Base-by-base conservation (phyloP, 345 rosid species). In the Ceriops tagal region DNA sequence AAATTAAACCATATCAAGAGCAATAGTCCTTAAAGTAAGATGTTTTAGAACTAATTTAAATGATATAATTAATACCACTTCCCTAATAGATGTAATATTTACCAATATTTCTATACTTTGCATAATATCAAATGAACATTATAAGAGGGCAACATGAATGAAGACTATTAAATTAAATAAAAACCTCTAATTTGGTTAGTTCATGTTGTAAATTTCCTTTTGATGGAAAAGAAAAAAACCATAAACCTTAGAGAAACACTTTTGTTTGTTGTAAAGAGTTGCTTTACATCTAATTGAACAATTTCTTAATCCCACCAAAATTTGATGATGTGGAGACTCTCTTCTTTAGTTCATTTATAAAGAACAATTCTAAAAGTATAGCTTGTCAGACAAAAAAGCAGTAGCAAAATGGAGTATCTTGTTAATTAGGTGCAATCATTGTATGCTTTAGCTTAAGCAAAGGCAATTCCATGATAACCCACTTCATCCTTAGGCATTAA, bases 381-480 rank as follows among this genome's bases (percentile, higher is more conserved):
- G 6, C 97, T 61, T 82, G 10, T 75, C 81, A 0, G 99, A 85
- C 79, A 90, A 80, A 67, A 95, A 85, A 31, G 18, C 66, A 58
- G 83, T 85, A 34, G 86, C 88, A 70, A 85, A 74, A 3, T 86
- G 89, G 75, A 86, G 67, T 35, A 90, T 88, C 77, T 72, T 86
- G 62, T 90, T 87, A 3, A 88, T 90, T 7, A 88, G 84, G 65
- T 58, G 49, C 90, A 75, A 31, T 93, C 93, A 60, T 88, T 85
- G 32, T 86, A 85, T 11, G 93, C 97, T 75, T 96, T 96, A 24
- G 97, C 99, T 97, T 96, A 95, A 70, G 98, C 81, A 47, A 97
- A 82, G 1, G 92, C 79, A 46, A 85, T 90, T 47, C 87, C 84
- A 28, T 72, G 76, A 43, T 26, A 20, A 27, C 81, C 84, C 55